Conservation (phyloP, 2,329 filamentous ascomycete genomes). For the Dactylellina leptospora region DNA sequence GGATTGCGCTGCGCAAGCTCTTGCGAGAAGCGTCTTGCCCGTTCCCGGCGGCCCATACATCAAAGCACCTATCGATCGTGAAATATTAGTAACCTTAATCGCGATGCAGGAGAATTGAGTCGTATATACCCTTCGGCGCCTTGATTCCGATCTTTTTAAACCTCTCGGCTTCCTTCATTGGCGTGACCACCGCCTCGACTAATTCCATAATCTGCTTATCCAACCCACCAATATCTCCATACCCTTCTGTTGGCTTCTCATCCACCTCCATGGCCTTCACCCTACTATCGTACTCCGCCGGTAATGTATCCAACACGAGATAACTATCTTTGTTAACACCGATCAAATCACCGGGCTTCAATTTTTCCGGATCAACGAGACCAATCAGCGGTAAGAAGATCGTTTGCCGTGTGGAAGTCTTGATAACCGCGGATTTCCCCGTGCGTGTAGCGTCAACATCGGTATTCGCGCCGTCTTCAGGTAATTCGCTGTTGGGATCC, state of each 20-base stretch:
- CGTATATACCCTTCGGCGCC: conserved; percentile 89
- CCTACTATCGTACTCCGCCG: conserved; percentile 96
- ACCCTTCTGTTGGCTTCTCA: conserved; percentile 99
- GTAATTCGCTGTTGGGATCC: conserved; percentile 93
- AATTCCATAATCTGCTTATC: conserved; percentile 99
- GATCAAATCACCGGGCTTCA: conserved; percentile 95
- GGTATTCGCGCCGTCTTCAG: conserved; percentile 97
- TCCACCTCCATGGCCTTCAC: conserved; percentile 99
- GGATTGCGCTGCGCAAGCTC: conserved; percentile 96
- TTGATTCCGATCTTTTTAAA: conserved; percentile 99
- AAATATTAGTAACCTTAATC: background rate
- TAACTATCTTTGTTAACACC: conserved; percentile 99
- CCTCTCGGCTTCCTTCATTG: conserved; percentile 98
- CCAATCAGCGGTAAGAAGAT: conserved; percentile 98
- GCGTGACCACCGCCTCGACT: conserved; percentile 98
- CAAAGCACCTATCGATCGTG: conserved; percentile 74
- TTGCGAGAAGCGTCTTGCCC: conserved; percentile 88
- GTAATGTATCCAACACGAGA: conserved; percentile 92
- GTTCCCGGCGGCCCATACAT: conserved; percentile 97
- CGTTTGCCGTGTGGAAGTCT: conserved; percentile 96
- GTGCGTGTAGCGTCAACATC: conserved; percentile 95
- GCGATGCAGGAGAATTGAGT: conserved; percentile 2
- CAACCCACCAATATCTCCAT: conserved; percentile 94
- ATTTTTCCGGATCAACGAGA: conserved; percentile 90
- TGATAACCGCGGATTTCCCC: conserved; percentile 98